Conservation (phyloP, 768 basidiomycete species). For the Cyathus striatus region DNA sequence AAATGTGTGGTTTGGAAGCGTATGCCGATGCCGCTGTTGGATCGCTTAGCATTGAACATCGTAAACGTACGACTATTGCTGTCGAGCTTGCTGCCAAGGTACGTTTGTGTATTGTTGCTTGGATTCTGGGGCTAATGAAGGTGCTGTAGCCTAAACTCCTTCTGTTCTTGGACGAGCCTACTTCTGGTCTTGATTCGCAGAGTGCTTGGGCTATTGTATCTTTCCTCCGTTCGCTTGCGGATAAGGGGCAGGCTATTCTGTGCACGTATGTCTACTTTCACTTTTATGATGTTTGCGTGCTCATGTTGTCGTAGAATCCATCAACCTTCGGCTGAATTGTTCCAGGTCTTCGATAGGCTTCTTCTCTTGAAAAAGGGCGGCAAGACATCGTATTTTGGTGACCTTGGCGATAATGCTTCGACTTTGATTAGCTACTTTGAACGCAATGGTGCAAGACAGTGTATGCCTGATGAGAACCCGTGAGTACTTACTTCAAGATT, state of each 20-base stretch:
- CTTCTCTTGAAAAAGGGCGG: constrained; percentile 79
- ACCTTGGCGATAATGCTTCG: constrained; percentile 57
- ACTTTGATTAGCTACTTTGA: constrained; percentile 75
- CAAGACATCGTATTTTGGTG: constrained; percentile 68
- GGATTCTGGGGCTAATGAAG: not conserved
- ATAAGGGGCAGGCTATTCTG: constrained; percentile 81
- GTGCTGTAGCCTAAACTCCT: constrained; percentile 63
- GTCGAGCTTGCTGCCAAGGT: constrained; percentile 88
- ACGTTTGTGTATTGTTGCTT: no score
- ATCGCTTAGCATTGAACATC: constrained; percentile 63
- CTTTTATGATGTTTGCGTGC: not conserved
- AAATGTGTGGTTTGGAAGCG: constrained; percentile 60
- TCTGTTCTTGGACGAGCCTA: constrained; percentile 88
- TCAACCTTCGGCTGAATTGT: constrained; percentile 73
- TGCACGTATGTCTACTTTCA: constrained; percentile 56
- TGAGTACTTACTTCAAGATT: constrained; percentile 16
- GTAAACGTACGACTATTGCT: constrained; percentile 82
- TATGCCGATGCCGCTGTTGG: constrained; percentile 62
- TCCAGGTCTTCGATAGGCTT: constrained; percentile 77
- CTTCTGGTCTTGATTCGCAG: constrained; percentile 84
- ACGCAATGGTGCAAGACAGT: constrained; percentile 56
- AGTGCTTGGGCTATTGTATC: constrained; percentile 80
- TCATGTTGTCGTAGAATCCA: constrained; percentile 29
- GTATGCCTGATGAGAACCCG: constrained; percentile 71
- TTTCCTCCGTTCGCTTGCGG: constrained; percentile 72